Base-by-base conservation (phyloP, 805 yeast species). In the Spathaspora girioi region DNA sequence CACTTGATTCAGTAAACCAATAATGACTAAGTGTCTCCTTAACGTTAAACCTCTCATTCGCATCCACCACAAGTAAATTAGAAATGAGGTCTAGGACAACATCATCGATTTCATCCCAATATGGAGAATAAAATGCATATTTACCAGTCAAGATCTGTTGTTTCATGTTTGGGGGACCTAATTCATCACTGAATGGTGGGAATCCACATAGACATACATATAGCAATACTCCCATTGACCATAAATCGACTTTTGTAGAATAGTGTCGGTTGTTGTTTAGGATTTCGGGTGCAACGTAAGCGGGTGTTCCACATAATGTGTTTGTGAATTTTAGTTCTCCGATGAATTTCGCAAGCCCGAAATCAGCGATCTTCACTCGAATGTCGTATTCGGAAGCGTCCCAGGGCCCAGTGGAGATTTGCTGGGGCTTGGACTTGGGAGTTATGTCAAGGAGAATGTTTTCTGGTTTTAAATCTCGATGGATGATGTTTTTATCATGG, bases 241-340 rank as follows among this genome's bases (percentile, higher is more conserved):
- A 88, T 64, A 88, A 67, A 64, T 88, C 96, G 11, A 85, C 90
- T 43, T 86, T 81, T 35, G 86, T 84, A 32, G 87, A 78, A 59
- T 88, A 88, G 56, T 77, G 74, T 31, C 85, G 65, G 10, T 78
- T 74, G 65, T 83, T 82, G 14, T 65, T 73, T 27, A 81, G 59
- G 6, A 88, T 86, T 60, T 88, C 96, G 0, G 96, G 96, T 0
- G 94, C 94, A 17, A 88, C 94, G 61, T 88, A 88, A 0, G 93
- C 90, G 0, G 96, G 96, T 0, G 96, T 88, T 1, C 96, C 96
- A 68, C 96, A 88, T 41, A 88, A 66, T 0, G 96, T 88, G 58
- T 83, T 83, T 9, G 96, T 86, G 62, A 86, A 86, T 54, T 83
- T 80, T 55, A 82, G 68, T 58, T 86, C 90, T 6, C 93, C 93